Conservation (phyloP, 2,329 filamentous ascomycete species). For the Fusarium palustre region DNA sequence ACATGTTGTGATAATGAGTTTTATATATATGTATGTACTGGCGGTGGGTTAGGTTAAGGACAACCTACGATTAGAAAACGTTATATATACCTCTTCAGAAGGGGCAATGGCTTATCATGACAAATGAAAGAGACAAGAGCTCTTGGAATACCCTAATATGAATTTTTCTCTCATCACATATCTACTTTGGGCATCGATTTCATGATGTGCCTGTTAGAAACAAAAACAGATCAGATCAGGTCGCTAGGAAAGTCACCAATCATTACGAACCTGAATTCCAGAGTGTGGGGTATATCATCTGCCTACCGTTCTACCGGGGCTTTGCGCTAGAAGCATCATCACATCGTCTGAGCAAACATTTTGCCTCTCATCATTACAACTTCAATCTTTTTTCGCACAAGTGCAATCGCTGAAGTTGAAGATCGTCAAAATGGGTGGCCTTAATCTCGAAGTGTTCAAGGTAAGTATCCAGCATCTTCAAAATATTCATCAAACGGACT, state of each 20-base stretch:
- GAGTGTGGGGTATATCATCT: slow-evolving; percentile 26
- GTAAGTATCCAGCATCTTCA: slow-evolving; percentile 58
- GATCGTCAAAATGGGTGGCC: slow-evolving; percentile 70
- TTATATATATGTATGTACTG: slow-evolving; percentile 34
- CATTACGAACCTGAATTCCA: slow-evolving; percentile 12
- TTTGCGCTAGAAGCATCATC: slow-evolving; percentile 37
- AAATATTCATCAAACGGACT: background rate
- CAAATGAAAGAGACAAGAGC: slow-evolving; percentile 6
- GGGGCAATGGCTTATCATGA: slow-evolving; percentile 13
- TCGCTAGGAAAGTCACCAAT: slow-evolving; percentile 32
- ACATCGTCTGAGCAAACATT: slow-evolving; percentile 31
- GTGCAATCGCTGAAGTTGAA: slow-evolving; percentile 6
- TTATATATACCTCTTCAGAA: slow-evolving; percentile 28
- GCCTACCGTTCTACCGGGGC: slow-evolving; percentile 42
- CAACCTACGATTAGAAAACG: slow-evolving; percentile 27
- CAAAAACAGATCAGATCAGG: background rate
- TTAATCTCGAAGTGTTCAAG: slow-evolving; percentile 96
- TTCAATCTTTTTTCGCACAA: slow-evolving; percentile 10
- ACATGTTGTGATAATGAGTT: slow-evolving; percentile 40
- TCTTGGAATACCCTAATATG: slow-evolving; percentile 6
- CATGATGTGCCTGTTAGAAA: slow-evolving; percentile 1
- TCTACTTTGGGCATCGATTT: background rate
- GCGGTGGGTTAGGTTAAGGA: slow-evolving; percentile 19
- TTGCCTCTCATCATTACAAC: slow-evolving; percentile 32
- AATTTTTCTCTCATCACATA: background rate